Evolutionary conservation across 2,329 filamentous ascomycete genomes (phyloP).

Genomic region (Bipolaris oryzae): DNA sequence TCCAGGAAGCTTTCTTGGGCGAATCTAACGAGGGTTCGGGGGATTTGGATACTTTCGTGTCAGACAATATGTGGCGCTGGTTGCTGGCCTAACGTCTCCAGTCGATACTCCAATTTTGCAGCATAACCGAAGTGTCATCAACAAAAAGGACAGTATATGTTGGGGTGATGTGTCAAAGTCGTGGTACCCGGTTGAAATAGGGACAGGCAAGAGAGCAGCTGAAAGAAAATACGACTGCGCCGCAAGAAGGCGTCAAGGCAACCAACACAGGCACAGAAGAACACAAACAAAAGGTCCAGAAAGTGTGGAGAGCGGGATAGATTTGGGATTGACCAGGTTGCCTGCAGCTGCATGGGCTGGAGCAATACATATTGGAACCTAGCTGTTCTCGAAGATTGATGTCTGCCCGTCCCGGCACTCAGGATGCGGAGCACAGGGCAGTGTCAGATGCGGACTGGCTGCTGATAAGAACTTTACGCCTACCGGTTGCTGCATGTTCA

Average conservation of each 20-base stretch:
- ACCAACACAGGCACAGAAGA: slow-evolving; percentile 1
- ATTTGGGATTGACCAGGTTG: slow-evolving; percentile 17
- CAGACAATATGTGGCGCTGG: background rate
- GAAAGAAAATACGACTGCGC: slow-evolving; percentile 18
- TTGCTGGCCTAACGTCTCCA: background rate
- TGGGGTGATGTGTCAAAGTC: slow-evolving; percentile 1
- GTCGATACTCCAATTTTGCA: background rate
- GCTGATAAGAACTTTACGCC: slow-evolving; percentile 41
- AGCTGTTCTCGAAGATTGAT: slow-evolving; percentile 34
- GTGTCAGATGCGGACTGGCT: slow-evolving; percentile 31
- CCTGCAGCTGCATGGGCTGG: slow-evolving; percentile 24
- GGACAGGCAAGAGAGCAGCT: slow-evolving; percentile 19
- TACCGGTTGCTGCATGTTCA: slow-evolving; percentile 25
- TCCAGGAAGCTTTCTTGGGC: background rate
- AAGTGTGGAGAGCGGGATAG: slow-evolving; percentile 15
- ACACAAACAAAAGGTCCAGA: slow-evolving; percentile 5
- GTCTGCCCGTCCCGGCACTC: slow-evolving; percentile 33
- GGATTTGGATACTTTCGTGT: background rate
- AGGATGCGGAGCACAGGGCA: slow-evolving; percentile 35
- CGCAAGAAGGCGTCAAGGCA: slow-evolving; percentile 9
- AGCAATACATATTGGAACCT: slow-evolving; percentile 35
- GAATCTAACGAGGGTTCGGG: background rate
- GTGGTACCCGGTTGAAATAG: slow-evolving; percentile 2
- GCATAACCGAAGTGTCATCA: background rate
- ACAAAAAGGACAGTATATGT: slow-evolving; percentile 2